A percentile compares a stretch with the other conserved stretches of the same genome.
Evolutionary conservation across 2,329 filamentous ascomycete genomes (phyloP).

Genomic region (Trichophyton rubrum): DNA sequence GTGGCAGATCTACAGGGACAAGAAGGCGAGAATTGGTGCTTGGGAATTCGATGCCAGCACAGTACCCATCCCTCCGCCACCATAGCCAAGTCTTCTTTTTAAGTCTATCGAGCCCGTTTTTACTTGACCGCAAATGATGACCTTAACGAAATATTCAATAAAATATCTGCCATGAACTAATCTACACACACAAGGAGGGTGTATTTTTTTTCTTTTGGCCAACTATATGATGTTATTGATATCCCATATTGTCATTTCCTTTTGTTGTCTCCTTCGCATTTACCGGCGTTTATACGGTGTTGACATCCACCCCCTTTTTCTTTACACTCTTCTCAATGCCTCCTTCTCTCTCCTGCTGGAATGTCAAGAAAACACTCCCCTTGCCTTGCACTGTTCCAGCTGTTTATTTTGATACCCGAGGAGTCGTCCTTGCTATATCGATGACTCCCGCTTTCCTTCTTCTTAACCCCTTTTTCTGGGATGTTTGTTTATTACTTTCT

Average conservation of each 20-base stretch:
- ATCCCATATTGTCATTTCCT: background rate
- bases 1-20: conserved; percentile 21
- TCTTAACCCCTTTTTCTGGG: background rate
- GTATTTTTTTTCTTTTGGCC: too few species aligned
- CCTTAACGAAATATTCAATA: background rate
- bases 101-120: too few species aligned
- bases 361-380: background rate
- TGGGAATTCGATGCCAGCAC: conserved; percentile 29
- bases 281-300: background rate
- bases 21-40: conserved; percentile 19
- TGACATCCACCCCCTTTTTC: background rate
- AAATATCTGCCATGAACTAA: too few species aligned
- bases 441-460: background rate
- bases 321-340: background rate
- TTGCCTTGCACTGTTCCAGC: background rate
- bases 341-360: background rate
- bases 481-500: background rate
- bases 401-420: background rate
- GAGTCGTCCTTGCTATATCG: background rate
- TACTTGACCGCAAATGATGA: background rate
- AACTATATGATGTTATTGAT: background rate
- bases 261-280: background rate
- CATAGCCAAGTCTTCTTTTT: background rate
- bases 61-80: conserved; percentile 20
- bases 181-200: too few species aligned